phyloP scores from a whole-genome alignment of 331 rosid genomes.

The Acacia pycnantha region DNA sequence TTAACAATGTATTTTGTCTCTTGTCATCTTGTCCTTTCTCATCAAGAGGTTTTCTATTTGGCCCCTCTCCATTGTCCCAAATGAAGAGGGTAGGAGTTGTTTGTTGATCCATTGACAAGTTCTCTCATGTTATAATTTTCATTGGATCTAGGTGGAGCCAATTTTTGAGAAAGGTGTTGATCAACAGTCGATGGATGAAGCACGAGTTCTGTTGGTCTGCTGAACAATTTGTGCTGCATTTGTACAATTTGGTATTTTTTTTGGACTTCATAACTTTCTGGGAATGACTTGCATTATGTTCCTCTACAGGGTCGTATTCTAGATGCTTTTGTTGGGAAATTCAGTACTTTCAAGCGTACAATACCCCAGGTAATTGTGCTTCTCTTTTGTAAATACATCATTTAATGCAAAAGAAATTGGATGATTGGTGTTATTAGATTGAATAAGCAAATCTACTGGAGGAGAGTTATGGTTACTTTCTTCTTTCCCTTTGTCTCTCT shows the following conservation, averaged over 20 bases:
- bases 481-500: too few relatives aligned
- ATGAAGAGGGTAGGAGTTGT: not conserved
- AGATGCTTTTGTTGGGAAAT: slow-evolving; percentile 97
- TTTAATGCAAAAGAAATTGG: not conserved
- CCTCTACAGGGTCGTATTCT: slow-evolving; percentile 83
- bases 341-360: slow-evolving; percentile 90
- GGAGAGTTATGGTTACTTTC: not conserved
- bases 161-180: slow-evolving; percentile 97
- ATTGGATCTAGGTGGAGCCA: slow-evolving; percentile 86
- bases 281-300: slow-evolving; percentile 23
- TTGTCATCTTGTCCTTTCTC: not conserved
- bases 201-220: slow-evolving; percentile 88
- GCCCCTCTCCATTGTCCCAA: not conserved
- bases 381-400: not conserved
- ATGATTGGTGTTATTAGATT: not conserved
- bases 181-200: slow-evolving; percentile 95
- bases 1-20: slow-evolving; percentile 21
- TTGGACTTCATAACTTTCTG: slow-evolving; percentile 21
- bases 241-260: slow-evolving; percentile 19
- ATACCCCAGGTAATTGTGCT: slow-evolving; percentile 73
- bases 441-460: not conserved
- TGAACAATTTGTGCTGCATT: slow-evolving; percentile 30
- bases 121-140: slow-evolving; percentile 28
- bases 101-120: slow-evolving; percentile 20
- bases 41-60: not conserved